Conservation (phyloP, 257 asterid genomes). For the Lycium ferocissimum region DNA sequence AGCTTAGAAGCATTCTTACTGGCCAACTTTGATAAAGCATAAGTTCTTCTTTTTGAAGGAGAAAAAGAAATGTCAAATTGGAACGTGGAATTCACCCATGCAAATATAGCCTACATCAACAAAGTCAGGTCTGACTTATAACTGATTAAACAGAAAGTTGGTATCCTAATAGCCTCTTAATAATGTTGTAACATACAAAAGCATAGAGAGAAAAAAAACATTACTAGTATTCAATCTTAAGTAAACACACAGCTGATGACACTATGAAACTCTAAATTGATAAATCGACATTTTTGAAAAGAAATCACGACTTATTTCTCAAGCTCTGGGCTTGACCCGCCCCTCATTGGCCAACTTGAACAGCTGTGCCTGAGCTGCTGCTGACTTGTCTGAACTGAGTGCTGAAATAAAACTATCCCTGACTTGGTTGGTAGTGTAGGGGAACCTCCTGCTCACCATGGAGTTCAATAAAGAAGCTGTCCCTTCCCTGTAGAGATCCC, state of each 20-base stretch:
- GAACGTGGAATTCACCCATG: neutral
- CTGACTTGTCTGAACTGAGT: slow-evolving; percentile 34
- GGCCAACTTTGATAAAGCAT: neutral
- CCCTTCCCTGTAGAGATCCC: slow-evolving; percentile 42
- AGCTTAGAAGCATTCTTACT: no score
- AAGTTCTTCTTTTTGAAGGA: neutral
- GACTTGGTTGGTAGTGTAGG: slow-evolving; percentile 38
- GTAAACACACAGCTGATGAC: slow-evolving; percentile 1
- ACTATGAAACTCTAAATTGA: neutral
- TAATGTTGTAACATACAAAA: neutral
- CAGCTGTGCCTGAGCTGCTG: slow-evolving; percentile 38
- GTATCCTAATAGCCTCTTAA: neutral
- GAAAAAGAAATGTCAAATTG: neutral
- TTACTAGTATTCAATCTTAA: neutral
- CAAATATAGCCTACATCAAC: neutral
- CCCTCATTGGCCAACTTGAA: slow-evolving; percentile 44
- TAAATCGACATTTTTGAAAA: slow-evolving; percentile 2
- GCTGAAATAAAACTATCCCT: slow-evolving; percentile 35
- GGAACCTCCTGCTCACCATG: slow-evolving; percentile 32
- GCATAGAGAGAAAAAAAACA: neutral
- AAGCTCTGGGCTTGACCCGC: slow-evolving; percentile 28
- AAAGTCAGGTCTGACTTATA: neutral
- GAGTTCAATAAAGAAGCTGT: slow-evolving; percentile 42
- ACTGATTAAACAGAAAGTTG: neutral
- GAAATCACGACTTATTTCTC: neutral